Percentiles rank a stretch among this genome's conserved stretches.
Conservation (phyloP, 2,329 filamentous ascomycete species). For the Trichoderma atroviride region DNA sequence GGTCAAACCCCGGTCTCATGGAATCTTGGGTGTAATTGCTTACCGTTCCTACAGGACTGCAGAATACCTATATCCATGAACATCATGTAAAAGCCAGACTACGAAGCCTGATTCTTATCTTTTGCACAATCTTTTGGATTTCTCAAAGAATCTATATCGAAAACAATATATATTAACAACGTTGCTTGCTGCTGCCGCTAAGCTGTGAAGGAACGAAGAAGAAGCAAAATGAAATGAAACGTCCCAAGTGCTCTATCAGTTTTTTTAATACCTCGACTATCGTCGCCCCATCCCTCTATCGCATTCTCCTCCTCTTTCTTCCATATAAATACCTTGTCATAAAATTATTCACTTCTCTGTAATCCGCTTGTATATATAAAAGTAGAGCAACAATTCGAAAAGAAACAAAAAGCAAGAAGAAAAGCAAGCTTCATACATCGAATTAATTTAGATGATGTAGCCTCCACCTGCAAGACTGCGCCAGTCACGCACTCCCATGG, state of each 20-base stretch:
- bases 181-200: not conserved
- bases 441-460: constrained; percentile 53
- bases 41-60: too few relatives aligned
- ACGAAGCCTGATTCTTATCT: not conserved
- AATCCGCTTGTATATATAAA: not conserved
- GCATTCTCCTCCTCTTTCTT: constrained; percentile 13
- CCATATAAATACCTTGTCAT: not conserved
- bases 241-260: not conserved
- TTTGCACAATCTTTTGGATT: not conserved
- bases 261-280: constrained; percentile 4
- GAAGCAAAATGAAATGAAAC: not conserved
- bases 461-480: constrained; percentile 66
- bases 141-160: constrained; percentile 4
- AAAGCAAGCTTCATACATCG: too few relatives aligned
- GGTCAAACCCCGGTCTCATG: too few relatives aligned
- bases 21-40: too few relatives aligned
- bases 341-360: not conserved
- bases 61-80: too few relatives aligned
- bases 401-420: not conserved
- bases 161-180: not conserved
- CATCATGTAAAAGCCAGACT: too few relatives aligned
- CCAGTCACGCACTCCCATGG: constrained; percentile 78
- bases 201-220: not conserved
- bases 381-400: not conserved
- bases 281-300: not conserved